Base-by-base conservation (phyloP, 2,329 filamentous ascomycete species). In the Scytalidium lignicola region DNA sequence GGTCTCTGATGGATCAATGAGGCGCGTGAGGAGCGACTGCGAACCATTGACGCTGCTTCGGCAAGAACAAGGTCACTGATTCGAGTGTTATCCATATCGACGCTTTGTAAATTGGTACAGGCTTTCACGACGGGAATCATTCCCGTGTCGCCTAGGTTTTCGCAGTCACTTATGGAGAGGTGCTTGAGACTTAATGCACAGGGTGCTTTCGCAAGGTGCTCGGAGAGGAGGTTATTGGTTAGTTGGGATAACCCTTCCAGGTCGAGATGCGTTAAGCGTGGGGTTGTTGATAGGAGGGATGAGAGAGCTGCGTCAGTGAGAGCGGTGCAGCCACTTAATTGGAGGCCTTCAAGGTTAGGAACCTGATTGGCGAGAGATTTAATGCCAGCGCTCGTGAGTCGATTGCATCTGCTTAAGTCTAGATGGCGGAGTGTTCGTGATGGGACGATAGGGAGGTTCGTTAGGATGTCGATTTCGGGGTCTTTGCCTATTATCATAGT, bases 31-130 rank as follows among this genome's bases (percentile, higher is more conserved):
- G 74, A 79, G 40, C 90, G 86, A 46, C 75, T 74, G 49, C 84
- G 82, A 15, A 96, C 80, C 72, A 88, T 87, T n/a, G 80, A 74
- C 8, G 90, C 88, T 2, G 91, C 90, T 72, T 96, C 92, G 49
- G 85, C 80, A 9, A 97, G 80, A 3, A 88, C 84, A 1, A 96
- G 78, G 61, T 97, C 90, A 15, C 89, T 92, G 54, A 96, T 83
- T 43, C 88, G 83, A 0, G 92, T 97, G 66, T 97, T 97, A 71
- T 99, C 93, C 75, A 97, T 84, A 46, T 95, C 88, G 13, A 95
- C 71, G 23, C 77, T 88, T 43, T 75, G 74, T 13, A 97, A 75
- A 13, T 71, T 76, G 0, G 78, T 75, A 66, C 90, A 95, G 23
- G 76, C 79, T 61, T 90, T 88, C 57, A 97, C 74, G 2, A 96